Conservation (phyloP, 441 rosid genomes). For the Gossypium davidsonii region DNA sequence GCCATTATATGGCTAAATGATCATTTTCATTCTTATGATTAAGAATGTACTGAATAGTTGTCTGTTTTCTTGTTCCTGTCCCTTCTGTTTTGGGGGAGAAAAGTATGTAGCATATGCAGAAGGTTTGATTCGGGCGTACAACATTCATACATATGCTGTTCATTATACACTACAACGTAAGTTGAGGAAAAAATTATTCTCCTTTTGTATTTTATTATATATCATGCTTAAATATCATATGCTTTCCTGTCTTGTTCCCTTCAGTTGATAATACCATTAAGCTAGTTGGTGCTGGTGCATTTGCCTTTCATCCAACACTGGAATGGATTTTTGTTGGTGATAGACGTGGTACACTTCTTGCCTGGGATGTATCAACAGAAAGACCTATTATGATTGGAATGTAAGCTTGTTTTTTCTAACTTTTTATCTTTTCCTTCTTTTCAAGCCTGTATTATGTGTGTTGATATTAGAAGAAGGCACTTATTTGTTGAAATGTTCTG, state of each 20-base stretch:
- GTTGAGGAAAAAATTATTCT: slow-evolving; percentile 24
- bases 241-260: slow-evolving; percentile 14
- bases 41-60: slow-evolving; percentile 5
- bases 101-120: slow-evolving; percentile 99
- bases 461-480: neutral
- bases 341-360: slow-evolving; percentile 94
- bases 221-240: slow-evolving; percentile 2
- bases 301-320: slow-evolving; percentile 93
- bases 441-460: neutral
- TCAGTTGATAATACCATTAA: slow-evolving; percentile 95
- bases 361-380: slow-evolving; percentile 99
- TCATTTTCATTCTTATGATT: slow-evolving; percentile 13
- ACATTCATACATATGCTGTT: slow-evolving; percentile 92
- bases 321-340: slow-evolving; percentile 99
- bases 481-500: neutral
- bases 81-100: slow-evolving; percentile 20
- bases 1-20: neutral
- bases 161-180: slow-evolving; percentile 87
- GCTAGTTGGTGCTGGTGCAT: slow-evolving; percentile 91
- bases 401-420: slow-evolving; percentile 35
- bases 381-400: slow-evolving; percentile 98
- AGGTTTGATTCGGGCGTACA: slow-evolving; percentile 96
- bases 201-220: neutral
- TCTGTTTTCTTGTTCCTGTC: slow-evolving; percentile 19
- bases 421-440: slow-evolving; percentile 3